Conservation (phyloP, 163 green algal species). For the Picocystis sp. region DNA sequence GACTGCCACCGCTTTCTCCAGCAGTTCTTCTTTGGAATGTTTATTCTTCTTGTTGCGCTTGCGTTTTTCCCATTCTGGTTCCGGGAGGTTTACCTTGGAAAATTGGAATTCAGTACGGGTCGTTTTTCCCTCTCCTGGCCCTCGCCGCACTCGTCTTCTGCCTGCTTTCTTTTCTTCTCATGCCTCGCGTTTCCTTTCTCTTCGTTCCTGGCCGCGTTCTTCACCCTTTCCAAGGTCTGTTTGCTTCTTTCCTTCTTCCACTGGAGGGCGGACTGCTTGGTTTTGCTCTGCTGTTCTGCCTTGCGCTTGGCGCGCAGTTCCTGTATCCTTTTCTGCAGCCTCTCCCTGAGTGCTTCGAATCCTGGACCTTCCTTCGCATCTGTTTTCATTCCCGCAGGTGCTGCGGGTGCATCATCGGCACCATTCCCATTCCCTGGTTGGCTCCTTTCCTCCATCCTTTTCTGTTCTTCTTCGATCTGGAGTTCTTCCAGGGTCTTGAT, state of each 20-base stretch:
- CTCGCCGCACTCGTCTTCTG: background rate
- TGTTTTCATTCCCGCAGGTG: background rate
- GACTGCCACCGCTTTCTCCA: constrained; percentile 35
- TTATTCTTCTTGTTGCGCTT: constrained; percentile 22
- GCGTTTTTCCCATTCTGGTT: background rate
- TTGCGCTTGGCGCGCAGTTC: too few species aligned
- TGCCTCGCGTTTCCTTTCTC: background rate
- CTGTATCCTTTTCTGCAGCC: background rate
- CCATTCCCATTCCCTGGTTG: background rate
- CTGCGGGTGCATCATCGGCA: background rate
- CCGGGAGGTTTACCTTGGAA: background rate
- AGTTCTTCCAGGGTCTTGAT: background rate
- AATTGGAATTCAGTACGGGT: background rate
- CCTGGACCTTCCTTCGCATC: background rate
- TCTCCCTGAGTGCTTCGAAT: background rate
- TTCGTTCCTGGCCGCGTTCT: background rate
- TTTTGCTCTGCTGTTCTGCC: too few species aligned
- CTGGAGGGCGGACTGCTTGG: too few species aligned
- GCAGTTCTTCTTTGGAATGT: constrained; percentile 33
- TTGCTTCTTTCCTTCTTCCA: too few species aligned
- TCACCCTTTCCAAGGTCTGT: too few species aligned
- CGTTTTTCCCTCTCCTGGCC: background rate
- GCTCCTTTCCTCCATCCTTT: background rate
- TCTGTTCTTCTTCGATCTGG: background rate
- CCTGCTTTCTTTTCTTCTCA: background rate